phyloP scores from a whole-genome alignment of 208 protist species.

The Leishmania guyanensis region DNA sequence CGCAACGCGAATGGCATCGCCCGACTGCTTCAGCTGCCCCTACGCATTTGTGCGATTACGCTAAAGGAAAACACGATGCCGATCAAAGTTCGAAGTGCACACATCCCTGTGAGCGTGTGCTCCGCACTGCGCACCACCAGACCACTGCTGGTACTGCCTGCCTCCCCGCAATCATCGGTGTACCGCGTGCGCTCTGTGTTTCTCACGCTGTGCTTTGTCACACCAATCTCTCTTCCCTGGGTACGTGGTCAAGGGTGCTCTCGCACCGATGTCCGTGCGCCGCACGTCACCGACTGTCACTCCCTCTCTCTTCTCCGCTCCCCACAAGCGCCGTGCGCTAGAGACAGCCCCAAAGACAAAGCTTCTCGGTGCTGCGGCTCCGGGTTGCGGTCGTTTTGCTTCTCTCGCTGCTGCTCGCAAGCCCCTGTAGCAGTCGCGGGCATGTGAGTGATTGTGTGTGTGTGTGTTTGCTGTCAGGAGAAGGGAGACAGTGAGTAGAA shows the following conservation, averaged over 20 bases:
- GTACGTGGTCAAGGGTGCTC: background rate
- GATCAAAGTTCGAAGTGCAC: background rate
- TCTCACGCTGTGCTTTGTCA: background rate
- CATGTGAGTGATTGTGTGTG: background rate
- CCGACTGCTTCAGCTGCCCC: constrained; percentile 34
- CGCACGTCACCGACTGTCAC: background rate
- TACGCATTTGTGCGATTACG: constrained; percentile 3
- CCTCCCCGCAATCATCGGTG: background rate
- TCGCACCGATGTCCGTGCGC: background rate
- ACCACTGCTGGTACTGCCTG: background rate
- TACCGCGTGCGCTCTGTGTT: background rate
- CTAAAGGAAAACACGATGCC: background rate
- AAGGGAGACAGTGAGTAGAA: too few relatives aligned
- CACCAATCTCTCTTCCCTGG: background rate
- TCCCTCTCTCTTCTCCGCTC: background rate
- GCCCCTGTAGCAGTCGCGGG: background rate
- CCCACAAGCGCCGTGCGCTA: background rate
- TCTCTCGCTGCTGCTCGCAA: background rate
- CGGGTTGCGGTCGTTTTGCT: too few relatives aligned
- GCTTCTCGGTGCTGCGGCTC: background rate
- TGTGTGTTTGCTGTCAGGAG: background rate
- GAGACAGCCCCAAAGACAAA: background rate
- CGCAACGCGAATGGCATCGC: constrained; percentile 37
- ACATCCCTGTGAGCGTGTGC: background rate
- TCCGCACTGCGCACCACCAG: background rate